Evolutionary conservation across 495 filamentous ascomycete genomes (phyloP).

Genomic region (Glonium stellatum): DNA sequence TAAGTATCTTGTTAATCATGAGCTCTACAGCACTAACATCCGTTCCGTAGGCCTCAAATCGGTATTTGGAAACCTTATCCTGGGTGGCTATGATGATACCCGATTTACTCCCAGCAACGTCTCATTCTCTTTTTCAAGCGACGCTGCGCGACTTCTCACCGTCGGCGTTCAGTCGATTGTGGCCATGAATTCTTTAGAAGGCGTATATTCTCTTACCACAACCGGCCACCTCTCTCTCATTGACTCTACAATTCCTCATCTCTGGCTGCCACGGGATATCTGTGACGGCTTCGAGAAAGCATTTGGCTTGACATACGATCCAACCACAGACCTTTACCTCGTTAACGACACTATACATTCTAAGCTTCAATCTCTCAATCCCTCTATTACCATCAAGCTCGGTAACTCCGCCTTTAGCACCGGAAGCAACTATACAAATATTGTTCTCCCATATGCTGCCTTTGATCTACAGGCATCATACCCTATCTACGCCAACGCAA

Average conservation of each 20-base stretch:
- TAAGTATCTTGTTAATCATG: not conserved
- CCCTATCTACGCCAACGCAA: conserved; percentile 23
- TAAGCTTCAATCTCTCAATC: conserved; percentile 25
- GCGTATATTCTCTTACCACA: conserved; percentile 25
- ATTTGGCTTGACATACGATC: conserved; percentile 34
- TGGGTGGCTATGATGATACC: conserved; percentile 36
- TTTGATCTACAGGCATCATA: conserved; percentile 30
- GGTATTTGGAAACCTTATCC: conserved; percentile 38
- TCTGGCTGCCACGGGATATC: conserved; percentile 33
- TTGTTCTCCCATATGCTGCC: conserved; percentile 30
- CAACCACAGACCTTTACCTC: conserved; percentile 29
- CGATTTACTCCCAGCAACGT: conserved; percentile 30
- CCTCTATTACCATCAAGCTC: conserved; percentile 33
- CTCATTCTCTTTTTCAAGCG: conserved; percentile 23
- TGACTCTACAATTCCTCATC: conserved; percentile 32
- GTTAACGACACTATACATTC: conserved; percentile 32
- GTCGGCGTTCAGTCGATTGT: conserved; percentile 34
- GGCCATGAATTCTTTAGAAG: conserved; percentile 21
- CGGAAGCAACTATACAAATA: conserved; percentile 26
- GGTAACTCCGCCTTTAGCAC: conserved; percentile 21
- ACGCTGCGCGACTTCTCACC: conserved; percentile 21
- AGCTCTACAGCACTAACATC: not conserved
- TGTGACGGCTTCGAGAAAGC: conserved; percentile 33
- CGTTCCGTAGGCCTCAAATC: conserved; percentile 35
- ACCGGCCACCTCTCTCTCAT: conserved; percentile 26